Conservation (phyloP, 768 basidiomycete genomes). For the Termitomyces sp. region DNA sequence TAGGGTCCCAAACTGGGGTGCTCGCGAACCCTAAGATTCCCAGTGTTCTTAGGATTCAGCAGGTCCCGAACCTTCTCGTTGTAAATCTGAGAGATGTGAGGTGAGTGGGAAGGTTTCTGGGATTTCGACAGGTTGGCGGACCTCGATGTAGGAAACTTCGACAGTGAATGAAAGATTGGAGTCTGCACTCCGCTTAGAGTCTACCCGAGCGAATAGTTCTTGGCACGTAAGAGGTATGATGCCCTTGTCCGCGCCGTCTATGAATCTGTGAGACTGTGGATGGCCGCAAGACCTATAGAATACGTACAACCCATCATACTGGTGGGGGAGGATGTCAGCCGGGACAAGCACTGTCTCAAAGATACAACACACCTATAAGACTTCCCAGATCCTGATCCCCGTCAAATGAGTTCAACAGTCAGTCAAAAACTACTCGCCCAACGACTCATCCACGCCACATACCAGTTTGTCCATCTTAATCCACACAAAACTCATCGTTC, state of each 20-base stretch:
- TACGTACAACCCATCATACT: constrained; percentile 96
- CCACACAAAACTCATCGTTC: neutral
- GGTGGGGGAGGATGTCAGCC: constrained; percentile 7
- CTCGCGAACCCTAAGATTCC: constrained; percentile 94
- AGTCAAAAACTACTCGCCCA: neutral
- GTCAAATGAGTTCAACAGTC: neutral
- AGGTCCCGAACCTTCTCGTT: constrained; percentile 98
- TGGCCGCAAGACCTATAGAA: neutral
- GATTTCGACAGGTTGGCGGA: constrained; percentile 24
- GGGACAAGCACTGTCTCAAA: neutral
- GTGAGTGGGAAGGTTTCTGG: neutral
- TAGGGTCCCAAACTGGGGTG: constrained; percentile 97
- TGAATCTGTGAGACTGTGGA: constrained; percentile 1
- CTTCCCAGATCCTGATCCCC: constrained; percentile 73
- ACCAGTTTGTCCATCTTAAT: constrained; percentile 82
- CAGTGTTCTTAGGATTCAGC: constrained; percentile 94
- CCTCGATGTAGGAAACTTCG: constrained; percentile 98
- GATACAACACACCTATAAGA: constrained; percentile 73
- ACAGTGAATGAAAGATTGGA: constrained; percentile 80
- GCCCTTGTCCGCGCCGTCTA: constrained; percentile 93
- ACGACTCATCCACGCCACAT: constrained; percentile 22
- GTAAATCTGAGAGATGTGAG: constrained; percentile 62
- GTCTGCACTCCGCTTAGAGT: constrained; percentile 57
- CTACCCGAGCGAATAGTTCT: constrained; percentile 86
- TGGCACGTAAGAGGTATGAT: constrained; percentile 96